Evolutionary conservation across 2,329 filamentous ascomycete species (phyloP).

Genomic region (Fusarium guadeloupense): DNA sequence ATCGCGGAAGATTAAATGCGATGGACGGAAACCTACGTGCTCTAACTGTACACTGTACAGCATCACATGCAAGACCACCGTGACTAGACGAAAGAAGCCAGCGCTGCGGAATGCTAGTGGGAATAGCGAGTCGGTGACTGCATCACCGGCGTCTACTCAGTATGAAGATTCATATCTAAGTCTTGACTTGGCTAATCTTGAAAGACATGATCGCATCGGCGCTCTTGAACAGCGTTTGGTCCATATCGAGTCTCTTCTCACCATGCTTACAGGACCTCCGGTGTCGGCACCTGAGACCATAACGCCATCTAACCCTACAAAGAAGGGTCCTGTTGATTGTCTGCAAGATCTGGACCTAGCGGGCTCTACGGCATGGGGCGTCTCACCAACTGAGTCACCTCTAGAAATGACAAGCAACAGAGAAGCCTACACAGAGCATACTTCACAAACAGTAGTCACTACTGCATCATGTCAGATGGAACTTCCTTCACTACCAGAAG

Average conservation of each 20-base stretch:
- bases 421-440: neutral
- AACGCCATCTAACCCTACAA: neutral
- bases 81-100: constrained; percentile 8
- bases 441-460: neutral
- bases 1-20: constrained; percentile 53
- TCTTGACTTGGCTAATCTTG: neutral
- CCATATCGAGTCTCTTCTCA: constrained; percentile 29
- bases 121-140: neutral
- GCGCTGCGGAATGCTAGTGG: neutral
- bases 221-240: constrained; percentile 33
- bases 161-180: neutral
- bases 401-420: neutral
- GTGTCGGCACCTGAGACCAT: neutral
- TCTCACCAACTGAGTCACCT: neutral
- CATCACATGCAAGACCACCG: constrained; percentile 42
- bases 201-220: constrained; percentile 23
- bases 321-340: neutral
- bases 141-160: neutral
- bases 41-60: constrained; percentile 52
- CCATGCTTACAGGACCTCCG: neutral
- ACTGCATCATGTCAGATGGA: constrained; percentile 8
- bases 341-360: neutral
- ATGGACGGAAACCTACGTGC: constrained; percentile 50
- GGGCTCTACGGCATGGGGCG: neutral
- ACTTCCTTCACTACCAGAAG: constrained; percentile 27